These are phyloP conservation scores for Citrus unshiu DNA, from an alignment of 345 rosid species.

Conservation along the genomic window DNA sequence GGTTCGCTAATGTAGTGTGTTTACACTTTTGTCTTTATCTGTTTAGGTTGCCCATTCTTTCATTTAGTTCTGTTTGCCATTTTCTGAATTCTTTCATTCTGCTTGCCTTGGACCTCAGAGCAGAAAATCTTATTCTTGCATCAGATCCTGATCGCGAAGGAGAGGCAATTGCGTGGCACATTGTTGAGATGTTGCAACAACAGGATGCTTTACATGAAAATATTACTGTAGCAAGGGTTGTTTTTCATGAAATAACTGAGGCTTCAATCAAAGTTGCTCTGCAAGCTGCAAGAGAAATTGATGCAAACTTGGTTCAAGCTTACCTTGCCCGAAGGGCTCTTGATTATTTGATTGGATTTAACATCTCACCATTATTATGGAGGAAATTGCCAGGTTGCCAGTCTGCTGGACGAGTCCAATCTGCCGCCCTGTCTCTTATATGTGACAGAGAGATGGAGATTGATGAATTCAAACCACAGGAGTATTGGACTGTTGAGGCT, in stretches of 20 bases:
- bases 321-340: conserved; percentile 97
- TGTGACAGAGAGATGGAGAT: conserved; percentile 93
- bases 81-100: conserved; percentile 32
- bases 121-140: conserved; percentile 93
- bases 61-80: conserved; percentile 12
- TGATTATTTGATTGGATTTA: conserved; percentile 94
- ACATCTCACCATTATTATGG: conserved; percentile 93
- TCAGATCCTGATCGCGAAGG: conserved; percentile 99
- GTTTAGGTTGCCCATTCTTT: conserved; percentile 1
- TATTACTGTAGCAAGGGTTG: conserved; percentile 79
- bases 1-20: neutral
- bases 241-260: conserved; percentile 96
- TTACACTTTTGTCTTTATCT: neutral
- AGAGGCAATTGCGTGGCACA: conserved; percentile 99
- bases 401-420: conserved; percentile 98
- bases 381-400: conserved; percentile 96
- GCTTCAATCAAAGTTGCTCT: conserved; percentile 77
- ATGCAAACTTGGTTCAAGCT: conserved; percentile 82
- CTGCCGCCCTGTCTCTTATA: conserved; percentile 89
- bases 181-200: conserved; percentile 92
- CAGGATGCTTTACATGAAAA: conserved; percentile 82
- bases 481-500: conserved; percentile 76
- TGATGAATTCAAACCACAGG: conserved; percentile 79
- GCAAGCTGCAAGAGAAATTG: conserved; percentile 77
- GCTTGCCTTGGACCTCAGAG: conserved; percentile 60